Evolutionary conservation across 2,329 filamentous ascomycete genomes (phyloP).

Genomic region (Aureobasidium sp.): DNA sequence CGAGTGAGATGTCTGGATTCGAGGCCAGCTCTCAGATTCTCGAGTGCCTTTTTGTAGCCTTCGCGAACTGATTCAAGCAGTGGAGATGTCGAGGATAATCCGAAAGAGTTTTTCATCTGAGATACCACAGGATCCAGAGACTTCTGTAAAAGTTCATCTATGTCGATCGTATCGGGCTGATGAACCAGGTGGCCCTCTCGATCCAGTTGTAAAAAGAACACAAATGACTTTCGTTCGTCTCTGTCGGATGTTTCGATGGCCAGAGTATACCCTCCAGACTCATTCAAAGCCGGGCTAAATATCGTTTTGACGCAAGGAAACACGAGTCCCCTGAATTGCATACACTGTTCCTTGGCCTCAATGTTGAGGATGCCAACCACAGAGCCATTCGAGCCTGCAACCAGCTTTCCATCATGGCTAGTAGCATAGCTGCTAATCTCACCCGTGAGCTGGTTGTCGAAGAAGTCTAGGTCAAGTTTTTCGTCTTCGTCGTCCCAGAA

Average conservation of each 20-base stretch:
- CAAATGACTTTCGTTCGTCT: not conserved
- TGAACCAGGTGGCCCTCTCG: not conserved
- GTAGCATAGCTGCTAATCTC: not conserved
- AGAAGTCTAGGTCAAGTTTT: not conserved
- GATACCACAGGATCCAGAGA: not conserved
- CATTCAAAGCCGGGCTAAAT: not conserved
- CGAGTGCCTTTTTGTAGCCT: not conserved
- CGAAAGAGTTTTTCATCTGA: not conserved
- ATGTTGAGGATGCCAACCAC: not conserved
- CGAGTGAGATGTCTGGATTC: not conserved
- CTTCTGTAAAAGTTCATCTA: not conserved
- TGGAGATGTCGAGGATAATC: not conserved
- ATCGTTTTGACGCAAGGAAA: not conserved
- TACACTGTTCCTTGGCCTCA: not conserved
- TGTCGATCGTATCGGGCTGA: not conserved
- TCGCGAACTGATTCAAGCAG: not conserved
- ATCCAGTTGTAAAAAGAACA: not conserved
- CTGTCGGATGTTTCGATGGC: not conserved
- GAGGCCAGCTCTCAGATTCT: not conserved
- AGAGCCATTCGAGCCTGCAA: not conserved
- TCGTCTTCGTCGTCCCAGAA: constrained; percentile 3
- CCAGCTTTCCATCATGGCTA: not conserved
- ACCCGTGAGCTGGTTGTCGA: not conserved
- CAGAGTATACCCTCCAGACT: not conserved
- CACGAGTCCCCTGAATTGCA: not conserved